Conservation (phyloP, 2,329 filamentous ascomycete genomes). For the Gliomastix tumulicola region DNA sequence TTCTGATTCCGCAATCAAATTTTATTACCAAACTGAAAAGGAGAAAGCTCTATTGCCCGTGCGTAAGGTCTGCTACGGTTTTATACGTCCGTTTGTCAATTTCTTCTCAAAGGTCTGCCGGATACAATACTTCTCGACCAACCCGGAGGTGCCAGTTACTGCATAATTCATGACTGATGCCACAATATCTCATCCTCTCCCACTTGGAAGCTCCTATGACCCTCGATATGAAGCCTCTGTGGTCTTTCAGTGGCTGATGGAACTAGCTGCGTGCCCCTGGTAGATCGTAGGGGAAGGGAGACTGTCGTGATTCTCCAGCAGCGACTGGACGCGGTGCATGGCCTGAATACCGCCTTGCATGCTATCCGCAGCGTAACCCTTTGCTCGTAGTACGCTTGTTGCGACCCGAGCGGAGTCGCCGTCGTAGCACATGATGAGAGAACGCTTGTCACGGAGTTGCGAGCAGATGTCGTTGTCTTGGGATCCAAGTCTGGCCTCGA, state of each 20-base stretch:
- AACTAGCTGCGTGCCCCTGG: neutral
- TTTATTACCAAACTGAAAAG: too few relatives aligned
- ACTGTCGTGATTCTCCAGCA: neutral
- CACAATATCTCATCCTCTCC: too few relatives aligned
- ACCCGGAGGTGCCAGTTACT: too few relatives aligned
- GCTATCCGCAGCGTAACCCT: conserved; percentile 37
- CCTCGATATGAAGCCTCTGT: too few relatives aligned
- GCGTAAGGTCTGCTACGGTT: too few relatives aligned
- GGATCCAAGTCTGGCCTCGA: conserved; percentile 33
- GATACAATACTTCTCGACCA: too few relatives aligned
- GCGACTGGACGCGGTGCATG: neutral
- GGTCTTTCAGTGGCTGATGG: neutral
- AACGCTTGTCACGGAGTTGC: conserved; percentile 19
- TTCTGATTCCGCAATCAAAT: too few relatives aligned
- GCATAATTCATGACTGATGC: too few relatives aligned
- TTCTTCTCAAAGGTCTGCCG: too few relatives aligned
- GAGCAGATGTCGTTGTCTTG: conserved; percentile 7
- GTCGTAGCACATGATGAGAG: conserved; percentile 44
- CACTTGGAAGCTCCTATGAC: too few relatives aligned
- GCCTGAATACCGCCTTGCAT: conserved; percentile 30
- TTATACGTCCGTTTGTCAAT: too few relatives aligned
- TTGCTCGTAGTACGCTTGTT: conserved; percentile 43
- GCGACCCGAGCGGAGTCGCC: conserved; percentile 48
- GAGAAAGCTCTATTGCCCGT: too few relatives aligned
- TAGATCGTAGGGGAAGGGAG: neutral